Evolutionary conservation across 306 rosid species (phyloP), one percentile per base, ranked within the genome.

Genomic region (Malus orientalis): DNA sequence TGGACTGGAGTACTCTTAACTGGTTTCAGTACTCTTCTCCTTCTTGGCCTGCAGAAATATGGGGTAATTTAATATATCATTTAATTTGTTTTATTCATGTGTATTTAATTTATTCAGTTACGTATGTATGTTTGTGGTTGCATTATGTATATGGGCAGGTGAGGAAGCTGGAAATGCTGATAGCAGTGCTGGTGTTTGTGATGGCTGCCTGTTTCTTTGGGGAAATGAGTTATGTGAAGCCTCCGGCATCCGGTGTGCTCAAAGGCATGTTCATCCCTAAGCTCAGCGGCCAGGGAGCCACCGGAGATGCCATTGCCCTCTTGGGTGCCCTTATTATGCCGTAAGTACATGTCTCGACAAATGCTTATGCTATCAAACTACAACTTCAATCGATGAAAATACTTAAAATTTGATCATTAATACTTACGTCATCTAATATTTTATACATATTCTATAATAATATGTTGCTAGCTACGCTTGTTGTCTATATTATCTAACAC

Each of bases 271-370:
- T 93, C 27, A 53, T 88, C 10, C 98, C 98, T 0, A 90, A 88
- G 80, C 91, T 90, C 70, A 75, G 19, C 0, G 97, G 93, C 61
- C 70, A 87, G 4, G 92, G 86, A 4, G 96, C 96, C 67, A 87
- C 91, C 18, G 98, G 81, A 7, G 96, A 92, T 23, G 95, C 97
- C 62, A 92, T 94, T 42, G 93, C 98, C 51, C 93, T 91, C 70
- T 74, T 94, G 64, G 98, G 98, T 67, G 95, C 98, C 78, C 91
- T 94, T 30, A 67, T 94, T 76, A 94, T 94, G 97, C 96, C 97
- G 98, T 94, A 90, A 14, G 76, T 18, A 19, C 18, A 8, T 63
- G 20, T 64, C 2, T 30, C 15, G 14, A 32, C 14, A 27, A 27
- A 5, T 14, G 2, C 1, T 64, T 64, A 27, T 14, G 0, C 10